Evolutionary conservation across 2,329 filamentous ascomycete genomes (phyloP), one percentile per base, ranked within the genome.

Genomic region (Fusarium metavorans): DNA sequence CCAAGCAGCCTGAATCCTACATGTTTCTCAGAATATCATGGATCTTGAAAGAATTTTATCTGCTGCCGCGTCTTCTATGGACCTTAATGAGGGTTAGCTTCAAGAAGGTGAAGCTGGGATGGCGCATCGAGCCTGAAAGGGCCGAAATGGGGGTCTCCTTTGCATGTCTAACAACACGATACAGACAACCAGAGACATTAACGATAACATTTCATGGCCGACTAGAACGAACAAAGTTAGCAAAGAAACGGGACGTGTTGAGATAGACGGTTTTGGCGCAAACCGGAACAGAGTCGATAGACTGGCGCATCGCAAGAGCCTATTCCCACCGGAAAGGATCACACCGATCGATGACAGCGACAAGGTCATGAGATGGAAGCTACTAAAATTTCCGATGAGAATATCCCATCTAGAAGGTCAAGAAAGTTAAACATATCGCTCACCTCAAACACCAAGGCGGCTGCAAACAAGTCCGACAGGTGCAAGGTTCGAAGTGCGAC

Each of bases 41-140:
- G 43, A 57, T 54, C 32, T 64, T 37, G 66, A 52, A 64, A 56
- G 41, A 66, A 75, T 48, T 25, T 50, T 39, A 20, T 23, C 20
- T 20, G 5, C 18, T 11, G 5, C 9, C 5, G 1, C 18, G 9
- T 20, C 37, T 11, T 41, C 9, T 20, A 41, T 41, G 5, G 9
- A 6, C 18, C 39, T 10, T 41, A 0, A 41, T 20, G 9, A 41
- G 10, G 39, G 9, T 11, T 6, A 20, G 39, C 10, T 20, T 6
- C 10, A 3, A 41, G 39, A 41, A 37, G 2, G 14, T 11, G 18
- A 41, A 20, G 39, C 39, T 20, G 18, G 18, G 39, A 11, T n/a
- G 18, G 18, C 18, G 9, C 37, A 39, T 39, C 37, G n/a, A 39
- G 18, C 8, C 37, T 39, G 37, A n/a, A 8, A 10, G 18, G 37